phyloP scores from a whole-genome alignment of 2,329 filamentous ascomycete species.

The Thielaviopsis ethacetica region DNA sequence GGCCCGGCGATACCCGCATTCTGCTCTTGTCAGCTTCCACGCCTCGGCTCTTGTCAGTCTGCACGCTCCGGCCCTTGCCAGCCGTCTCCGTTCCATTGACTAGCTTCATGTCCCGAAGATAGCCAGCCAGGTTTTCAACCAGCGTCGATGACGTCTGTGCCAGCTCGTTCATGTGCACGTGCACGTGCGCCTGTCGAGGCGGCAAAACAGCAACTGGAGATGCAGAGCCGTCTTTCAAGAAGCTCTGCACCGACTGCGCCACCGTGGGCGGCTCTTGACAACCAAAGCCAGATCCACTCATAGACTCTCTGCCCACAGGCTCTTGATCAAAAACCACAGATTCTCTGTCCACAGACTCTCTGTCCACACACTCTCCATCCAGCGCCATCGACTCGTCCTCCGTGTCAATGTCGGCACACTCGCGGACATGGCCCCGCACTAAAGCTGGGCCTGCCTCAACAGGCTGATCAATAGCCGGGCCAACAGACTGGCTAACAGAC shows the following conservation, averaged over 20 bases:
- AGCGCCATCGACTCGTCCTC: constrained; percentile 2
- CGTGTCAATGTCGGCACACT: constrained; percentile 3
- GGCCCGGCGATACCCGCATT: constrained; percentile 7
- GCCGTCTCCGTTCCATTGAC: background rate
- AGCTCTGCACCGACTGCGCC: background rate
- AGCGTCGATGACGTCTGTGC: no score
- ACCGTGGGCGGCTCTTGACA: background rate
- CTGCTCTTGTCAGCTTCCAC: background rate
- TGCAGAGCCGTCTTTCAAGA: background rate
- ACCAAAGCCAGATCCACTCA: background rate
- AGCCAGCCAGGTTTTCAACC: background rate
- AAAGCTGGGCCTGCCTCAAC: background rate
- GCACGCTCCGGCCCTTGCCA: background rate
- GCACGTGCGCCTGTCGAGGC: no score
- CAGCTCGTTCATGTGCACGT: no score
- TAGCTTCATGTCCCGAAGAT: background rate
- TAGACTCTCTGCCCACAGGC: no score
- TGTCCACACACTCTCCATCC: background rate
- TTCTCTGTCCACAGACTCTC: background rate
- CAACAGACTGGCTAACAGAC: no score
- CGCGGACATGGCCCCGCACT: constrained; percentile 6
- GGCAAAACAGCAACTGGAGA: no score
- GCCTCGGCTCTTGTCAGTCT: background rate
- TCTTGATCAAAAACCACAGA: background rate
- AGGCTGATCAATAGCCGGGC: background rate